A percentile compares a stretch with the other conserved stretches of the same genome.
These are phyloP conservation scores for Silene noctiflora DNA, from an alignment of 179 eudicot genomes.

Conservation along the genomic window DNA sequence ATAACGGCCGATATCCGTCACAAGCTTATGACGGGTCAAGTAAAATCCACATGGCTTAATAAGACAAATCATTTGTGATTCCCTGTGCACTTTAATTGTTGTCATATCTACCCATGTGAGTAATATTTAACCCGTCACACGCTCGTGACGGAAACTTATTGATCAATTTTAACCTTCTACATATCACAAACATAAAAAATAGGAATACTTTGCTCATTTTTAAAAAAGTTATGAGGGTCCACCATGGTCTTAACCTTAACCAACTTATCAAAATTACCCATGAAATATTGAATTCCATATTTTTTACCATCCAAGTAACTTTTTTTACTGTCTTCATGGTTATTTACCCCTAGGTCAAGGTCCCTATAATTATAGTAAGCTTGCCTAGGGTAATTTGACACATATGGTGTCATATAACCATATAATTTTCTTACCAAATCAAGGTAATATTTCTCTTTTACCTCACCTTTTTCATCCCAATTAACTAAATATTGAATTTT, in stretches of 20 bases:
- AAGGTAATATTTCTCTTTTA: slow-evolving; percentile 13
- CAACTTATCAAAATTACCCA: slow-evolving; percentile 20
- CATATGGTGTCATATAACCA: slow-evolving; percentile 28
- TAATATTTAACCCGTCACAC: too few species aligned
- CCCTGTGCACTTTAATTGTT: too few species aligned
- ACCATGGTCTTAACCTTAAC: slow-evolving; percentile 19
- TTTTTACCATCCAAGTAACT: slow-evolving; percentile 20
- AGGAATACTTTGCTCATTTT: slow-evolving; percentile 31
- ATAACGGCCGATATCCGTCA: too few species aligned
- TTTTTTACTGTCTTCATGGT: neutral
- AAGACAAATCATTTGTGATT: too few species aligned
- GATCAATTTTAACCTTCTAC: neutral
- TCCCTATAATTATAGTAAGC: slow-evolving; percentile 26
- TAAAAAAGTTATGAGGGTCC: slow-evolving; percentile 27
- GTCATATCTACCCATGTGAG: too few species aligned
- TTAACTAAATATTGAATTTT: slow-evolving; percentile 20
- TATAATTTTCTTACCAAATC: slow-evolving; percentile 16
- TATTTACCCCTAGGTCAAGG: slow-evolving; percentile 23
- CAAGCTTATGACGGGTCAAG: too few species aligned
- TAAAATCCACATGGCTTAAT: too few species aligned
- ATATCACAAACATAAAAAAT: neutral
- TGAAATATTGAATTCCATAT: slow-evolving; percentile 25
- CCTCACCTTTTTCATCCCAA: slow-evolving; percentile 22
- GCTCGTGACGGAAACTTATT: too few species aligned
- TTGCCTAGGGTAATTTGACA: slow-evolving; percentile 25